Evolutionary conservation across 1,139 yeast genomes (phyloP), one percentile per base, ranked within the genome.

Genomic region (Candida smagusa): DNA sequence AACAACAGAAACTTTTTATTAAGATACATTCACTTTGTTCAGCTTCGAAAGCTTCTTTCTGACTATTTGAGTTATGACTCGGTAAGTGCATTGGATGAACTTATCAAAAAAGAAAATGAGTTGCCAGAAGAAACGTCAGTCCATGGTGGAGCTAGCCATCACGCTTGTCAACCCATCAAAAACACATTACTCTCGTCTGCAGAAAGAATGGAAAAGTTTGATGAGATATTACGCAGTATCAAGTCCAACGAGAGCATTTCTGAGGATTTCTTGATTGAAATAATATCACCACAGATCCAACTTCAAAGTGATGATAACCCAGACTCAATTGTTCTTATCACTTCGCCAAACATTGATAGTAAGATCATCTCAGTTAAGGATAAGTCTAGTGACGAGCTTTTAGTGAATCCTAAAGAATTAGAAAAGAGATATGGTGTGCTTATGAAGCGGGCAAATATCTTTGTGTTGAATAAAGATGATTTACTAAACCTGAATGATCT

Each of bases 271-370:
- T 58, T 81, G 45, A 70, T 90, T 33, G 86, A 86, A 42, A 71
- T 90, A 28, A 68, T 87, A 9, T 77, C 90, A 1, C 97, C 98
- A 0, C 97, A 92, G 55, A 78, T 92, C 36, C 95, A 90, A 54
- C 59, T 90, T 16, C 81, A 84, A 43, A 74, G 86, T 36, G 82
- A 81, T 26, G 77, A 77, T 37, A 77, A 78, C 33, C 78, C 81
- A 0, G 77, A 77, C 34, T 72, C 84, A 2, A 79, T 86, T 38
- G 73, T 88, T n/a, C 34, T 50, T 5, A 42, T 56, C 3, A 43
- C 75, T 0, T 61, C 76, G 0, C 77, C 77, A 2, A 43, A 49
- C 2, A 64, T 72, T 29, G 65, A 67, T 41, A 61, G 66, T 4
- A 68, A 69, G 41, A 61, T 70, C 11, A 47, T 68, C 3, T 65